These are phyloP conservation scores for Leucaena leucocephala DNA, from an alignment of 306 rosid genomes.

Conservation along the genomic window DNA sequence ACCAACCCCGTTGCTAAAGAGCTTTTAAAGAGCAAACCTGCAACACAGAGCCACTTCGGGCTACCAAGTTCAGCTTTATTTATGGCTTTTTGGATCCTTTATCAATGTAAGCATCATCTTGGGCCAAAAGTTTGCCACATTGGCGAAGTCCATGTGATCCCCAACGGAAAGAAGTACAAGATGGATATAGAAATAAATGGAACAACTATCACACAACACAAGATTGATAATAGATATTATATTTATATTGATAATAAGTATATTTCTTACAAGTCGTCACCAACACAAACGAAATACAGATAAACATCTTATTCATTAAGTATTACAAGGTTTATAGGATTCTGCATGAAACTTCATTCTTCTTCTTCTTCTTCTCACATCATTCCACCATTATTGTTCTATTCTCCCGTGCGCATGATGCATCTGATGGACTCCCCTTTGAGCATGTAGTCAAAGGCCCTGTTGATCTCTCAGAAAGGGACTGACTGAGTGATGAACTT, in stretches of 20 bases:
- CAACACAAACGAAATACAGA: neutral
- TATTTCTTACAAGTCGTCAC: neutral
- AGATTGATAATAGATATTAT: neutral
- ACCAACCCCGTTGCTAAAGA: too few relatives aligned
- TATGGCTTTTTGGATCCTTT: too few relatives aligned
- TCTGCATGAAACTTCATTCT: neutral
- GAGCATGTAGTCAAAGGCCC: conserved; percentile 53
- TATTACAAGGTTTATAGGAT: neutral
- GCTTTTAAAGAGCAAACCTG: neutral
- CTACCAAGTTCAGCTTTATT: neutral
- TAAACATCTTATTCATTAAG: neutral
- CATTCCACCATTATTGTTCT: neutral
- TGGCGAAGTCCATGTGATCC: neutral
- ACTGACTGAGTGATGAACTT: conserved; percentile 57
- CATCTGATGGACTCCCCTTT: conserved; percentile 52
- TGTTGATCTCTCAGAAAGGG: conserved; percentile 52
- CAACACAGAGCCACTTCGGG: neutral
- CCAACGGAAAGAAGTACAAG: neutral
- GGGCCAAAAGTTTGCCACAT: neutral
- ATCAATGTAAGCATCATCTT: neutral
- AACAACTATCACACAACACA: neutral
- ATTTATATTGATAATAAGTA: neutral
- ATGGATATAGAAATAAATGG: neutral
- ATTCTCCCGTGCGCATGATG: conserved; percentile 42
- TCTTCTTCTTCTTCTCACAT: neutral